Conservation (phyloP, 75 land plant species). For the Cupressus sempervirens region DNA sequence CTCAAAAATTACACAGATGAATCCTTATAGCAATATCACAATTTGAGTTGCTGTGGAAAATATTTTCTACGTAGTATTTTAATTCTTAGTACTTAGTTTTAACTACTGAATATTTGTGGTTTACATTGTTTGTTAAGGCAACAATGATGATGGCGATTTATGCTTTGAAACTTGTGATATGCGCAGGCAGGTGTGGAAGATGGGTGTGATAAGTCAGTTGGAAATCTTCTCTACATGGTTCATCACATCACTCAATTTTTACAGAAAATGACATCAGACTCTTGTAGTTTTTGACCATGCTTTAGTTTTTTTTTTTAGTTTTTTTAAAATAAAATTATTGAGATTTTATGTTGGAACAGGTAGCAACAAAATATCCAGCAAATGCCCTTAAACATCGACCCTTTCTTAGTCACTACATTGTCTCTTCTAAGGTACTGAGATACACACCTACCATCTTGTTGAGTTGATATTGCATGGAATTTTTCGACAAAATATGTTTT, state of each 20-base stretch:
- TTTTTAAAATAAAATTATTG: too few relatives aligned
- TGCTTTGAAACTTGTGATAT: conserved; percentile 1
- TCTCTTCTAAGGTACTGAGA: conserved; percentile 57
- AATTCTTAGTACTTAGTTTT: too few relatives aligned
- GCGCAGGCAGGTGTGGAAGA: conserved; percentile 70
- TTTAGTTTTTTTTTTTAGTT: conserved; percentile 1
- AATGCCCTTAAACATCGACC: conserved; percentile 91
- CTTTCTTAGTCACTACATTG: conserved; percentile 53
- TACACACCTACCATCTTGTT: neutral
- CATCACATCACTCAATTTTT: conserved; percentile 7
- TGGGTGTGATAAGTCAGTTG: conserved; percentile 75
- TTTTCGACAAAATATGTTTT: neutral
- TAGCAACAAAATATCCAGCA: conserved; percentile 89
- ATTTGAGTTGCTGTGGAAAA: too few relatives aligned
- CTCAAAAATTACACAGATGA: too few relatives aligned
- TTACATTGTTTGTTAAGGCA: neutral
- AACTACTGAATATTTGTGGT: neutral
- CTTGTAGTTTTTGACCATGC: neutral
- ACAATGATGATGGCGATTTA: neutral
- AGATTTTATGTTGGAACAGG: conserved; percentile 36
- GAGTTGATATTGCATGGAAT: neutral
- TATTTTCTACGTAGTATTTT: too few relatives aligned
- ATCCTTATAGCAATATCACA: too few relatives aligned
- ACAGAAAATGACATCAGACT: neutral
- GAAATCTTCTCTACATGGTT: conserved; percentile 93